Conservation (phyloP, 805 yeast genomes). For the Maudiozyma barnettii region DNA sequence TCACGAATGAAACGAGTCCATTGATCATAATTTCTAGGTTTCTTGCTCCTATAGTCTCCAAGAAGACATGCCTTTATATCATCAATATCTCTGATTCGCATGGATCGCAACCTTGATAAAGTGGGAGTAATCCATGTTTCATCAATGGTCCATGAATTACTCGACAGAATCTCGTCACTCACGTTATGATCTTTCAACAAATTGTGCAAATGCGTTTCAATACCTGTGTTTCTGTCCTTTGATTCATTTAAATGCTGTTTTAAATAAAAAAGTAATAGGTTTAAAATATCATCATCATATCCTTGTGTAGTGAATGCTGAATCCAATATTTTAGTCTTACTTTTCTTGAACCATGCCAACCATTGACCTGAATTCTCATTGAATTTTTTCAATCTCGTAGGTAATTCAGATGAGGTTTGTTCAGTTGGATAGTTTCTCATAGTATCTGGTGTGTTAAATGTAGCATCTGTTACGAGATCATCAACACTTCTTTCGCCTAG, state of each 20-base stretch:
- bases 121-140: constrained; percentile 17
- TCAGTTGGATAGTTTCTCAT: not conserved
- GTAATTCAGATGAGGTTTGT: not conserved
- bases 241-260: constrained; percentile 10
- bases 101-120: constrained; percentile 6
- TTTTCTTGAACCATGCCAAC: constrained; percentile 12
- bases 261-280: constrained; percentile 15
- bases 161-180: not conserved
- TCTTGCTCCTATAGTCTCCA: constrained; percentile 4
- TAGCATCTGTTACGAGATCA: not conserved
- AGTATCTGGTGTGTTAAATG: not conserved
- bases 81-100: constrained; percentile 9
- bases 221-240: constrained; percentile 8
- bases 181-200: constrained; percentile 10
- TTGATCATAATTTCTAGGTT: constrained; percentile 20
- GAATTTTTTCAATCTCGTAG: not conserved
- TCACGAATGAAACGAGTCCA: constrained; percentile 22
- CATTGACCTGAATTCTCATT: constrained; percentile 4
- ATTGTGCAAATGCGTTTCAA: constrained; percentile 10
- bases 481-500: not conserved
- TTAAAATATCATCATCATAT: constrained; percentile 13
- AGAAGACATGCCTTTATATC: constrained; percentile 13
- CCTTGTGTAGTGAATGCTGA: constrained; percentile 8
- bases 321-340: constrained; percentile 2
- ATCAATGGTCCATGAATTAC: constrained; percentile 14